Evolutionary conservation across 768 basidiomycete genomes (phyloP).

Genomic region (Rickenella mellea): DNA sequence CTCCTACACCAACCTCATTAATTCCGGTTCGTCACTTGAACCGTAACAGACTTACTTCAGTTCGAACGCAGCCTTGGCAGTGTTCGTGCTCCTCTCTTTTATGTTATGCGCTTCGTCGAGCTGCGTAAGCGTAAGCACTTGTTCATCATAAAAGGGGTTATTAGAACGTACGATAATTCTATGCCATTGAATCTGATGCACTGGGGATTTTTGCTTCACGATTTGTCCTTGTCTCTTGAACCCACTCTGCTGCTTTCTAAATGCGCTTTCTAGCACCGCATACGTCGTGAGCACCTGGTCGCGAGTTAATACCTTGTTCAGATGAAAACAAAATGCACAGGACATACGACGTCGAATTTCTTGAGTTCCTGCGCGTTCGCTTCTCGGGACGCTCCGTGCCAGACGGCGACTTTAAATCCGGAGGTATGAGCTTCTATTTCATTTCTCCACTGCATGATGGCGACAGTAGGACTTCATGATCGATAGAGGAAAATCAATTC

Average conservation of each 20-base stretch:
- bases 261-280: conserved; percentile 83
- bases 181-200: conserved; percentile 83
- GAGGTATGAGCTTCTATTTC: conserved; percentile 84
- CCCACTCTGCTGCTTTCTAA: conserved; percentile 86
- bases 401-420: conserved; percentile 79
- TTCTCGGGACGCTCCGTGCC: conserved; percentile 78
- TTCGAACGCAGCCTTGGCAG: conserved; percentile 94
- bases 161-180: conserved; percentile 52
- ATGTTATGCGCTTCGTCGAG: conserved; percentile 98
- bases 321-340: conserved; percentile 4
- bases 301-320: conserved; percentile 3
- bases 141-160: not conserved
- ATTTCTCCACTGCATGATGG: conserved; percentile 80
- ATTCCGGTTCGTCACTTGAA: not conserved
- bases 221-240: conserved; percentile 81
- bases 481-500: not conserved
- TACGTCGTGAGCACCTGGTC: conserved; percentile 74
- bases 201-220: conserved; percentile 78
- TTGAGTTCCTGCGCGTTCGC: conserved; percentile 57
- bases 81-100: conserved; percentile 90
- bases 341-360: conserved; percentile 78
- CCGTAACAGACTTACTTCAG: conserved; percentile 27
- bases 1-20: conserved; percentile 18
- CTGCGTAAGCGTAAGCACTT: conserved; percentile 23
- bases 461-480: conserved; percentile 34